Base-by-base conservation (phyloP, 1,284 basidiomycete genomes). In the Ganoderma boninense region DNA sequence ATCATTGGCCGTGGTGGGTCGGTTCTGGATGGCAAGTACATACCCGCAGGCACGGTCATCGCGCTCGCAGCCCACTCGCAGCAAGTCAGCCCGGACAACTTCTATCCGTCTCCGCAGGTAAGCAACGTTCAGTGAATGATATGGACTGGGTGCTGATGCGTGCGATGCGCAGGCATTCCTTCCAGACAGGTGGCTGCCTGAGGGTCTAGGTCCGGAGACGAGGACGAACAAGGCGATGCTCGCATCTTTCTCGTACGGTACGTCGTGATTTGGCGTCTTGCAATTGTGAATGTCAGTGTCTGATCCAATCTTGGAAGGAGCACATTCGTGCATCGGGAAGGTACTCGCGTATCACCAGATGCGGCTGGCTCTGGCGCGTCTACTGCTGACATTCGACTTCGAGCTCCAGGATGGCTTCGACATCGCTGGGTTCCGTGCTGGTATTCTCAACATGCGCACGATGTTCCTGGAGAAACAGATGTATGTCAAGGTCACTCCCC, bases 1-100 rank as follows among this genome's bases (percentile, higher is more conserved):
- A 71, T 74, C 43, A 74, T 75, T 0, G 77, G 78, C 16, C 14
- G 20, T 0, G 74, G 70, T 10, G 78, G 78, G n/a, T 61, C 61
- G 7, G 32, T 62, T 8, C n/a, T 79, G 14, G 75, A 75, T 32
- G 73, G 72, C 23, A 44, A 35, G 6, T 75, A 67, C 68, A 75
- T 82, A 26, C 80, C 80, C 1, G 74, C 67, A 8, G 73, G 71
- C 38, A 78, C 79, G 11, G 72, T 76, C 43, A 76, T 80, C 49
- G 76, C 70, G 4, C 68, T 77, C 8, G 75, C 79, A 4, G 75
- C 78, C 14, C 78, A 76, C 56, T 69, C 77, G 1, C 68, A 77
- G 38, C 77, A 80, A 43, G 67, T 71, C 8, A 66, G 71, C 42
- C 67, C 69, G 0, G 73, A 73, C 14, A 75, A 80, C 66, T 81